Evolutionary conservation across 1,139 yeast genomes (phyloP).

Genomic region (Candida freyschussii): DNA sequence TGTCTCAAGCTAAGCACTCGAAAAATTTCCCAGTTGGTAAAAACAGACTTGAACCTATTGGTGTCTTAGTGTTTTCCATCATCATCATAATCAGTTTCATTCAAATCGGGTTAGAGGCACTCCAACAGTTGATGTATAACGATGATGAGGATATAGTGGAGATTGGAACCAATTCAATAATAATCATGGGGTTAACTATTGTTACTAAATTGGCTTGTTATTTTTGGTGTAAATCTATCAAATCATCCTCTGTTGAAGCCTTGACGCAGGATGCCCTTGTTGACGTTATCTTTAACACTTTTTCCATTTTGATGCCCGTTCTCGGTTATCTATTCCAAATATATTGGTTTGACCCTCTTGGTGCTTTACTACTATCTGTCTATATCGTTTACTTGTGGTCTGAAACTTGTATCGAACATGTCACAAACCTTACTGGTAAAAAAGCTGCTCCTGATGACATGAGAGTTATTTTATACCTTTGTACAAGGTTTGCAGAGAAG

Average conservation of each 20-base stretch:
- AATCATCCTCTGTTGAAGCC: constrained; percentile 70
- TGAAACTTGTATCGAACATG: constrained; percentile 60
- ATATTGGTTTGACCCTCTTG: constrained; percentile 76
- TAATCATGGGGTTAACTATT: constrained; percentile 62
- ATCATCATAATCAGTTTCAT: constrained; percentile 67
- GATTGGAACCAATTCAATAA: constrained; percentile 50
- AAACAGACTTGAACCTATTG: constrained; percentile 70
- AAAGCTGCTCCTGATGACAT: constrained; percentile 60
- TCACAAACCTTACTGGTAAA: constrained; percentile 71
- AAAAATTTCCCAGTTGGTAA: constrained; percentile 64
- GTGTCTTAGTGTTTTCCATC: constrained; percentile 68
- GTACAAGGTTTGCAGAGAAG: constrained; percentile 64
- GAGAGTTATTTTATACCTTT: constrained; percentile 61
- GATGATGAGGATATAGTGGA: constrained; percentile 36
- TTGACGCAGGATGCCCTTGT: constrained; percentile 79
- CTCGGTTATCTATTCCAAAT: constrained; percentile 45
- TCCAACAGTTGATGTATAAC: constrained; percentile 30
- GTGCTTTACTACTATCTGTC: constrained; percentile 59
- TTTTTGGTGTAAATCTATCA: constrained; percentile 59
- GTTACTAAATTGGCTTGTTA: constrained; percentile 56
- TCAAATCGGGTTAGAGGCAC: constrained; percentile 67
- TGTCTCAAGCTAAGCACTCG: constrained; percentile 45
- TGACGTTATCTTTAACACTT: constrained; percentile 66
- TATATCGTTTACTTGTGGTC: constrained; percentile 67
- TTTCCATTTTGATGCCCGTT: constrained; percentile 67